These are phyloP conservation scores for button mushroom (Agaricus bisporus) DNA, from an alignment of 768 basidiomycete genomes.

Conservation along the genomic window DNA sequence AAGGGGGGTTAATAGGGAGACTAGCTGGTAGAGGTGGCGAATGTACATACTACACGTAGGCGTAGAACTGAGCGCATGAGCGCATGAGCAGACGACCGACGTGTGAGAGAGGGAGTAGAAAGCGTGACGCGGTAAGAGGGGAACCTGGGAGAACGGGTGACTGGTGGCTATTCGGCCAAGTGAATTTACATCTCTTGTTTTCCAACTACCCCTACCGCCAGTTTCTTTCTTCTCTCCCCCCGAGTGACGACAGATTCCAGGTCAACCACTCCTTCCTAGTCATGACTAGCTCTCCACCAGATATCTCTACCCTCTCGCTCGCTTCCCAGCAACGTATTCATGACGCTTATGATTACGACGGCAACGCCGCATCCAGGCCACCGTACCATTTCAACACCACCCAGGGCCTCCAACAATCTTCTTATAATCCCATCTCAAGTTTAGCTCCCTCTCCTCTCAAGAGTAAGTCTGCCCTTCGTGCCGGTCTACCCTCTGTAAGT, in stretches of 20 bases:
- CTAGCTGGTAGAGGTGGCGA: background rate
- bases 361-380: slow-evolving; percentile 44
- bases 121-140: background rate
- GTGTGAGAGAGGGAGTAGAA: background rate
- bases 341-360: slow-evolving; percentile 83
- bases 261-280: slow-evolving; percentile 27
- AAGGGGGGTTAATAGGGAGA: background rate
- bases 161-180: background rate
- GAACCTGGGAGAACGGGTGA: background rate
- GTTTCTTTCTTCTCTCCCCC: slow-evolving; percentile 25
- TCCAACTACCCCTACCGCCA: slow-evolving; percentile 15
- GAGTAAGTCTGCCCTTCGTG: slow-evolving; percentile 57
- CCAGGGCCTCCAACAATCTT: slow-evolving; percentile 46
- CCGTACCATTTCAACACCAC: slow-evolving; percentile 71
- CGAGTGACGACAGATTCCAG: slow-evolving; percentile 24
- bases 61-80: background rate
- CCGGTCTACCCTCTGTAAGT: slow-evolving; percentile 71
- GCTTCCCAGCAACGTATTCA: slow-evolving; percentile 76
- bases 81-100: background rate
- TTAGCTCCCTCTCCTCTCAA: slow-evolving; percentile 67
- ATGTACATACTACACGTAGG: background rate
- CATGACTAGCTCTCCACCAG: slow-evolving; percentile 81
- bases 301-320: slow-evolving; percentile 74
- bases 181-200: slow-evolving; percentile 15
- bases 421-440: slow-evolving; percentile 51